Base-by-base conservation (phyloP, 192 early-diverging fungal genomes). In the Dispira parvispora region DNA sequence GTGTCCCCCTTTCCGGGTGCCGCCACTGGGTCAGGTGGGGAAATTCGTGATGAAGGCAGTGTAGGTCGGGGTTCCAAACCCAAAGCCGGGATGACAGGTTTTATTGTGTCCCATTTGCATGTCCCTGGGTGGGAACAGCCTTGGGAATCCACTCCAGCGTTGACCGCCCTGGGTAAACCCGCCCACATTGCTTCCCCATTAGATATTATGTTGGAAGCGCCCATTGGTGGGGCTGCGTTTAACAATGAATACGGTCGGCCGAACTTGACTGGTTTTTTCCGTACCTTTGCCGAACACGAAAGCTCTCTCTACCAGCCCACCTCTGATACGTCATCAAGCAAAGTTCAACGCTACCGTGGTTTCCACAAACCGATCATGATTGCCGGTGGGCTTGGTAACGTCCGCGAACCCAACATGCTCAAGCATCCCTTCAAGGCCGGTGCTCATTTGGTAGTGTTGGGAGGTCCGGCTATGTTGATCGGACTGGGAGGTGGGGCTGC, bases 311-410 rank as follows among this genome's bases (percentile, higher is more conserved):
- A 61, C 58, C 66, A 78, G 2, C 50, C 50, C 50, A 52, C 21
- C 50, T 52, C 50, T 10, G 32, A 38, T 6, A 38, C 1, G 3
- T 38, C 32, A 38, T 38, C 32, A 38, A 38, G 32, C 6, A 1
- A 38, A 6, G 50, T 52, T 20, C 65, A 63, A 47, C 93, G 94
- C 69, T 68, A 89, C 64, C 85, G 95, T 61, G 96, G 96, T 10
- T 99, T 92, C 77, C 95, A 98, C 75, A 99, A 99, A 75, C 96
- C 96, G 18, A 98, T 99, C 64, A 99, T 98, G 96, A 83, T 99
- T 64, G 95, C 96, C 18, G 96, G 96, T 66, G 96, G 96, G 52
- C 76, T 98, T 63, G 96, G 96, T 64, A 87, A 86, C 45, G 85
- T 99, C 52, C 84, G 92, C 32, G 87, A 88, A 46, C 78, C 82